phyloP scores from a whole-genome alignment of 2,329 filamentous ascomycete species.

The Aspergillus uvarum region DNA sequence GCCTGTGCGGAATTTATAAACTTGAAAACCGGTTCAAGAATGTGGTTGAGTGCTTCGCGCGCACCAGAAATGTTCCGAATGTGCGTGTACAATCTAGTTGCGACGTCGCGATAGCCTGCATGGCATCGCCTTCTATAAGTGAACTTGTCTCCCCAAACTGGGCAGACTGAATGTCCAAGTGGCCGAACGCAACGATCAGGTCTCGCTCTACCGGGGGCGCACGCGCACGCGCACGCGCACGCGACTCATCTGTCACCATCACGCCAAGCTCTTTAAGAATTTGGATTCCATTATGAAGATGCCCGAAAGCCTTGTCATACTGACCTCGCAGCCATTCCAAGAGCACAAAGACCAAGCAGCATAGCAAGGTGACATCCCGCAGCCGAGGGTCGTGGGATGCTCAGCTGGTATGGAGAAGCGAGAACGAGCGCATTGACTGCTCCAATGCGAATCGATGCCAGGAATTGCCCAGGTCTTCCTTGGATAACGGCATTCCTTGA shows the following conservation, averaged over 20 bases:
- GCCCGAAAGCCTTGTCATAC: constrained; percentile 12
- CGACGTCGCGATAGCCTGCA: too few relatives aligned
- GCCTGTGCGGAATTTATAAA: neutral
- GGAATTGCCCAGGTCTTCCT: constrained; percentile 5
- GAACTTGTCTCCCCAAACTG: neutral
- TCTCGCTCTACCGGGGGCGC: neutral
- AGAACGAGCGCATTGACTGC: constrained; percentile 4
- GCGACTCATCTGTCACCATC: neutral
- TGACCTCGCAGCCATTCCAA: constrained; percentile 5
- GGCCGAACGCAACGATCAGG: constrained; percentile 6
- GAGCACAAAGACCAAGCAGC: constrained; percentile 12
- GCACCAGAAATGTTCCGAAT: neutral
- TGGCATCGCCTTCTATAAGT: too few relatives aligned
- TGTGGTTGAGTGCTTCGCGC: neutral
- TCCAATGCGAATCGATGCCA: constrained; percentile 13
- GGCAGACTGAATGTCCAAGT: constrained; percentile 6
- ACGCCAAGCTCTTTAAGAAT: constrained; percentile 1
- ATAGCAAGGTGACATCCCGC: constrained; percentile 7
- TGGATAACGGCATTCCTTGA: neutral
- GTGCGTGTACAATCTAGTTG: too few relatives aligned
- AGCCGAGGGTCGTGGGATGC: constrained; percentile 11
- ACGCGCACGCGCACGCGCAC: neutral
- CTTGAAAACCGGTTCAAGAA: neutral
- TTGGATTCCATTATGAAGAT: constrained; percentile 7
- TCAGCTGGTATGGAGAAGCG: constrained; percentile 1